A percentile compares a stretch with the other conserved stretches of the same genome.
phyloP scores from a whole-genome alignment of 306 rosid species.

The Lathyrus tuberosus region DNA sequence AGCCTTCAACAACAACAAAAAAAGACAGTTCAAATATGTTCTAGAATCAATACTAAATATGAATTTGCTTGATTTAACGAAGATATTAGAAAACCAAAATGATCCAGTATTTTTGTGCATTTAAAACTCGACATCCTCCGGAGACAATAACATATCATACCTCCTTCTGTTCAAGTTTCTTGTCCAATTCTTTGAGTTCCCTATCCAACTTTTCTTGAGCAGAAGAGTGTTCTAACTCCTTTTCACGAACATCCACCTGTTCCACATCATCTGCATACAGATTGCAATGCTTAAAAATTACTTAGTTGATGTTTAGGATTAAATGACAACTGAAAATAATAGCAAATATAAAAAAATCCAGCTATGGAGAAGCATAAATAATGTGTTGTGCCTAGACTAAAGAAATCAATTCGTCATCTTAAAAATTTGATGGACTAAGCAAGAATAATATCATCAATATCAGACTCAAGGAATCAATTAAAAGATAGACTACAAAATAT shows the following conservation, averaged over 20 bases:
- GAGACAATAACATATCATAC: conserved; percentile 59
- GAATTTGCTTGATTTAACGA: conserved; percentile 11
- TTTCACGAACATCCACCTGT: conserved; percentile 60
- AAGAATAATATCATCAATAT: not conserved
- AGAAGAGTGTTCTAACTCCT: conserved; percentile 92
- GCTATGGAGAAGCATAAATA: conserved; percentile 1
- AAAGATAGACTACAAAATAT: conserved; percentile 10
- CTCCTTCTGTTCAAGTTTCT: conserved; percentile 95
- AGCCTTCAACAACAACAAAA: conserved; percentile 57
- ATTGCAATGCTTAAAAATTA: conserved; percentile 3
- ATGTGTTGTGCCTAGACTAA: not conserved
- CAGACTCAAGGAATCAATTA: conserved; percentile 11
- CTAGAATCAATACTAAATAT: not conserved
- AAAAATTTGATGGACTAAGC: conserved; percentile 10
- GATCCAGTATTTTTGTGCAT: conserved; percentile 1
- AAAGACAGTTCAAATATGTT: conserved; percentile 14
- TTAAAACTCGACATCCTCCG: conserved; percentile 17
- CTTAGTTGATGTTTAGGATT: not conserved
- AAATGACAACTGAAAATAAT: not conserved
- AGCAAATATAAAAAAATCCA: not conserved
- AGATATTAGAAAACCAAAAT: conserved; percentile 13
- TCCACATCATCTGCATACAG: conserved; percentile 55
- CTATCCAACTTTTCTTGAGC: conserved; percentile 81
- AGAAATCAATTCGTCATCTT: conserved; percentile 20
- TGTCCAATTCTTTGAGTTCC: conserved; percentile 93